Evolutionary conservation across 2,329 filamentous ascomycete genomes (phyloP), one percentile per base, ranked within the genome.

Genomic region (Pseudogymnoascus sp.): DNA sequence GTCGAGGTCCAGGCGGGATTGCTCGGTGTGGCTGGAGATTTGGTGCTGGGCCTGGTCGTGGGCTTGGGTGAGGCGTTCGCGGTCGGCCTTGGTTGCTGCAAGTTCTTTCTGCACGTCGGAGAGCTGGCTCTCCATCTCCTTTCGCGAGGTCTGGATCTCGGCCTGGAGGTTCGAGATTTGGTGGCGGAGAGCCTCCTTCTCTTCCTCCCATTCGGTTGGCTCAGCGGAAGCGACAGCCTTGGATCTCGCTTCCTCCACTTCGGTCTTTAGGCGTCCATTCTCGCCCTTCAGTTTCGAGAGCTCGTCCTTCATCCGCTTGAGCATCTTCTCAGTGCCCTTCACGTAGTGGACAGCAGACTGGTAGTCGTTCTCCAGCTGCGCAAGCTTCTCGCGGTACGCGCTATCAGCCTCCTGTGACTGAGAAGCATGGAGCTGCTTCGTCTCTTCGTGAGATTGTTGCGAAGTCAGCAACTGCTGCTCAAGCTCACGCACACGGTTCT

Each of bases 321-420:
- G 84, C 92, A 99, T 97, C 82, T 97, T 97, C 76, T 99, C 94
- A 1, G 94, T 97, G 63, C 94, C 94, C 75, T 96, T 95, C 67
- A 99, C 90, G 71, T 99, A 99, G 74, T 97, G 94, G 58, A 97
- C 92, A 13, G 94, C 93, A 41, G 94, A 96, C 74, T 97, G 92
- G 73, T 99, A 97, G 73, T 99, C 94, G 72, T 92, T 96, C 75
- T 97, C 92, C 33, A 99, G 84, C 71, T 96, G 92, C 63, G 90
- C 84, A 60, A 99, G 81, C 74, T 97, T 97, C 73, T 97, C 92
- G 64, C 92, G 89, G 76, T 96, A 97, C 54, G 89, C 84, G 61
- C 85, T 82, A 72, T 96, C 93, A n/a, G 91, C 88, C 70, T 96
- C 90, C 68, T 94, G 88, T 63, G 90, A 86, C 61, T 93, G 89